phyloP scores from a whole-genome alignment of 2,329 filamentous ascomycete genomes.

The Alternaria triticimaculans region DNA sequence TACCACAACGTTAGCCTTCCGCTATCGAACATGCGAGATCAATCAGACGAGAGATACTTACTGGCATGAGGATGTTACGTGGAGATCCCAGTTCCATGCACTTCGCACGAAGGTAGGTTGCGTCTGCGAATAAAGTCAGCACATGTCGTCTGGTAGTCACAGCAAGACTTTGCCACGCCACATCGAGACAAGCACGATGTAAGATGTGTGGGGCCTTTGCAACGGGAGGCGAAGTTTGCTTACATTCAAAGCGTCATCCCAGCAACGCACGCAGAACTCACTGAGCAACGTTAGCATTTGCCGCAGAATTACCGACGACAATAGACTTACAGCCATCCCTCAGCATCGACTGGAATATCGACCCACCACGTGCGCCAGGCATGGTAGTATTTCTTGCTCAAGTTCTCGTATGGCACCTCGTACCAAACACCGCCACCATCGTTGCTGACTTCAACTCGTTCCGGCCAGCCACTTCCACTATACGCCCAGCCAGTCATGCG shows the following conservation, averaged over 20 bases:
- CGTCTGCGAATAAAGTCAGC: conserved; percentile 37
- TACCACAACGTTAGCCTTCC: neutral
- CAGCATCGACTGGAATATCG: conserved; percentile 64
- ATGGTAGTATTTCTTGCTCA: conserved; percentile 68
- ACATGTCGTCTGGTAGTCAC: neutral
- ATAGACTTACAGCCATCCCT: conserved; percentile 51
- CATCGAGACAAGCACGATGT: neutral
- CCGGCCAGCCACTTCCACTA: conserved; percentile 56
- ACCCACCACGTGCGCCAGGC: conserved; percentile 71
- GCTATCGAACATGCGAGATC: too few species aligned
- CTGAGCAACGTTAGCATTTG: conserved; percentile 9
- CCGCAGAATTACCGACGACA: too few species aligned
- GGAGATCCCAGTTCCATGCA: conserved; percentile 68
- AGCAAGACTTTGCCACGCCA: neutral
- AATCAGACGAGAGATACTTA: conserved; percentile 9
- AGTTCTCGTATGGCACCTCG: conserved; percentile 64
- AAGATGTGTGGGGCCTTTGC: neutral
- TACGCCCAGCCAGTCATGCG: conserved; percentile 58
- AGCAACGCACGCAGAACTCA: conserved; percentile 53
- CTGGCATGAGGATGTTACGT: conserved; percentile 69
- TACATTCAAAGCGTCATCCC: conserved; percentile 56
- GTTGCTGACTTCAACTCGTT: conserved; percentile 67
- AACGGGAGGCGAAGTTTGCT: conserved; percentile 5
- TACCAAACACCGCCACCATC: conserved; percentile 73
- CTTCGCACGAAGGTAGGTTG: conserved; percentile 53